A percentile compares a stretch with the other conserved stretches of the same genome.
Evolutionary conservation across 2,329 filamentous ascomycete genomes (phyloP).

Genomic region (Neospermospora avenae): DNA sequence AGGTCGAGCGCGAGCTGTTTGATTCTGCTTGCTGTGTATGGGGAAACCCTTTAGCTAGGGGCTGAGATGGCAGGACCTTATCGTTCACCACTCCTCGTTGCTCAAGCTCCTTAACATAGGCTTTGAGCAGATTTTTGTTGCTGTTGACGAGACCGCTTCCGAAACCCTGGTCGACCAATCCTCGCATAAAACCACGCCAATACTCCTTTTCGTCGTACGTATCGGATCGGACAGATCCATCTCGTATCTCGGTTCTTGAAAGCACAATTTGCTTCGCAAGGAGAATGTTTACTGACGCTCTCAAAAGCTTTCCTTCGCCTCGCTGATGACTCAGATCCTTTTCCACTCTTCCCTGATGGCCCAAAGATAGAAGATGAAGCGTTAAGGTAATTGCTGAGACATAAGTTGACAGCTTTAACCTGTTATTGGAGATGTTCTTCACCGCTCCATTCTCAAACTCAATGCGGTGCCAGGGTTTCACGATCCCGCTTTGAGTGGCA

Average conservation of each 20-base stretch:
- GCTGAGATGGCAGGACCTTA: background rate
- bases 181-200: conserved; percentile 52
- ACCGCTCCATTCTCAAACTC: conserved; percentile 12
- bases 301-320: conserved; percentile 8
- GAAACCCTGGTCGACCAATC: conserved; percentile 54
- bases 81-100: conserved; percentile 12
- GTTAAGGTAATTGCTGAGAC: conserved; percentile 13
- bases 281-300: conserved; percentile 5
- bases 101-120: conserved; percentile 23
- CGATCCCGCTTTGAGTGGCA: background rate
- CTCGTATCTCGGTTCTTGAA: conserved; percentile 11
- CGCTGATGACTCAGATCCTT: conserved; percentile 1
- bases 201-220: conserved; percentile 45
- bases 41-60: background rate
- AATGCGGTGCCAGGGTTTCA: background rate
- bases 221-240: conserved; percentile 18
- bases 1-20: background rate
- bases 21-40: background rate
- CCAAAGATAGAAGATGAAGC: conserved; percentile 15
- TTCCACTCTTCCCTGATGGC: conserved; percentile 13
- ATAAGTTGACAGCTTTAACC: conserved; percentile 7
- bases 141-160: conserved; percentile 48
- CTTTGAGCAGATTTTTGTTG: conserved; percentile 44
- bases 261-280: conserved; percentile 1
- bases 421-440: conserved; percentile 6